phyloP scores from a whole-genome alignment of 208 protist species.

The Trypanosomatidae sp. region DNA sequence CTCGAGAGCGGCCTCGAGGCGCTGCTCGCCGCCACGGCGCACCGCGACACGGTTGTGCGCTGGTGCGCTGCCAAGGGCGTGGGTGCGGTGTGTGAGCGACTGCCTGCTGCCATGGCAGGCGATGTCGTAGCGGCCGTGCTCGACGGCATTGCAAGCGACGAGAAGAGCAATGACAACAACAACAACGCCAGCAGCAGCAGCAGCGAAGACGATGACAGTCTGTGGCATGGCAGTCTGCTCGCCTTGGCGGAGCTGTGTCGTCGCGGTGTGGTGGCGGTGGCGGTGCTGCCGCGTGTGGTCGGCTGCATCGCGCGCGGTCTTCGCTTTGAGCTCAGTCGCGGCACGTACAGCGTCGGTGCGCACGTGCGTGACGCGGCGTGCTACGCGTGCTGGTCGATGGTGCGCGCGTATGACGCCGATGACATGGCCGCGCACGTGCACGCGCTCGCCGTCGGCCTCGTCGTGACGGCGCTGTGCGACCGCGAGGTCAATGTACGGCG shows the following conservation, averaged over 20 bases:
- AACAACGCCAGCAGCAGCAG: neutral
- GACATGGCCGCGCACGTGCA: constrained; percentile 80
- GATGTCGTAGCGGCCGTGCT: constrained; percentile 85
- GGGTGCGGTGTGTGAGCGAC: constrained; percentile 86
- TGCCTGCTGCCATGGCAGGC: constrained; percentile 79
- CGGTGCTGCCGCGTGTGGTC: constrained; percentile 62
- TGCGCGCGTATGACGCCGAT: constrained; percentile 90
- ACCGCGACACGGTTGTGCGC: constrained; percentile 92
- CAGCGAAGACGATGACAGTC: constrained; percentile 35
- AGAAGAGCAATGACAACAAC: neutral
- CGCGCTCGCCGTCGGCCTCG: constrained; percentile 47
- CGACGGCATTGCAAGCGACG: constrained; percentile 37
- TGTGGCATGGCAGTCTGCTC: constrained; percentile 95
- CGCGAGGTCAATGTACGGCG: constrained; percentile 89
- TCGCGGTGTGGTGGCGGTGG: constrained; percentile 85
- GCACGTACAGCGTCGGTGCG: constrained; percentile 92
- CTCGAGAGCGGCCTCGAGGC: constrained; percentile 67
- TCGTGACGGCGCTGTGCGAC: constrained; percentile 83
- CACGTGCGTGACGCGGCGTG: constrained; percentile 98
- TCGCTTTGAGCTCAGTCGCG: constrained; percentile 89
- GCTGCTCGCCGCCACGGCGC: constrained; percentile 50
- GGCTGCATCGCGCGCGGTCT: constrained; percentile 70
- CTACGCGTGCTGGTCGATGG: constrained; percentile 98
- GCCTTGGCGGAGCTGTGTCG: constrained; percentile 94
- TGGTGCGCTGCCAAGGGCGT: constrained; percentile 97